Percentiles rank a stretch among this genome's conserved stretches.
These are phyloP conservation scores for Trypanosoma mega DNA, from an alignment of 208 protist species.

Conservation along the genomic window DNA sequence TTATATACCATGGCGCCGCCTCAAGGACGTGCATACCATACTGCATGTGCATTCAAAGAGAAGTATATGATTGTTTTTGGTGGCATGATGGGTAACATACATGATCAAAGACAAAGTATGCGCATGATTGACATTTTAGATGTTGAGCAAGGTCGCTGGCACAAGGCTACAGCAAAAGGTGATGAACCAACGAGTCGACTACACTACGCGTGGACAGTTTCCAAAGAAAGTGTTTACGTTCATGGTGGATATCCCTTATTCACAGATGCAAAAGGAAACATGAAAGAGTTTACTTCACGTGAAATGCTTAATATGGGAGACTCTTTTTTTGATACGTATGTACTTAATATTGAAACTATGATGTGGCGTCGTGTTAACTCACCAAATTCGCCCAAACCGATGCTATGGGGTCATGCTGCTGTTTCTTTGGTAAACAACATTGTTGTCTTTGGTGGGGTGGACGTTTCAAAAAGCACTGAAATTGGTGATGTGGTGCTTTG, in stretches of 20 bases:
- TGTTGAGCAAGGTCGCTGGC: background rate
- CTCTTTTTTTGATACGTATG: conserved; percentile 14
- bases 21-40: conserved; percentile 16
- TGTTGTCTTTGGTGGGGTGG: conserved; percentile 15
- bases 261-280: conserved; percentile 1
- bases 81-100: conserved; percentile 9
- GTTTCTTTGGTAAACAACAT: conserved; percentile 12
- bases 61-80: conserved; percentile 13
- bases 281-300: conserved; percentile 11
- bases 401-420: conserved; percentile 14
- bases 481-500: conserved; percentile 10
- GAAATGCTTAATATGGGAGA: conserved; percentile 5
- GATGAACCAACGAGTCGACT: conserved; percentile 15
- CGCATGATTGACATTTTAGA: conserved; percentile 13
- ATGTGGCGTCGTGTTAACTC: conserved; percentile 16
- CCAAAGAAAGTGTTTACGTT: conserved; percentile 2
- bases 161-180: conserved; percentile 6
- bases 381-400: background rate
- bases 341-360: conserved; percentile 17
- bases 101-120: conserved; percentile 10
- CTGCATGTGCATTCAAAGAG: conserved; percentile 3
- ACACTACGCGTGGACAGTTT: conserved; percentile 7
- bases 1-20: background rate
- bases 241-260: conserved; percentile 13
- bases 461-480: conserved; percentile 12